Base-by-base conservation (phyloP, 2,329 filamentous ascomycete genomes). In the Mycocentrospora acerina region DNA sequence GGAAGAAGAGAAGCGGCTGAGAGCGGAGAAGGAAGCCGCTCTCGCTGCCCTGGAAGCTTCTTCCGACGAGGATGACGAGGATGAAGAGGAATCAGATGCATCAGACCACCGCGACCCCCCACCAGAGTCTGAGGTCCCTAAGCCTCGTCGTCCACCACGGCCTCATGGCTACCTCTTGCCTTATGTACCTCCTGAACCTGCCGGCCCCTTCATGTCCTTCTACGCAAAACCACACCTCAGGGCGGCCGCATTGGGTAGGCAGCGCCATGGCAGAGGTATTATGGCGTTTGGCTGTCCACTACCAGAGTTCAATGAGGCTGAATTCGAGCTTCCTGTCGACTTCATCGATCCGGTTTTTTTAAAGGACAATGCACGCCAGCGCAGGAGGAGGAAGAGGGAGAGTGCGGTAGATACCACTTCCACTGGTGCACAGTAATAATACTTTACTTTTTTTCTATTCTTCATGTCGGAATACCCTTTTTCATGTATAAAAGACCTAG, bases 1-100 rank as follows among this genome's bases (percentile, higher is more conserved):
- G 46, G 79, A 90, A 45, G 88, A 95, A 62, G 93, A 98, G 67
- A 94, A 90, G 71, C 81, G 85, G 29, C 76, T 88, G 43, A 89
- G 89, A 67, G 70, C 81, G 3, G 85, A 89, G 57, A 88, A 83
- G 57, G 88, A 91, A 44, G 83, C 82, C 32, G 78, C 76, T 3
- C 64, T 77, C 36, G 68, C 66, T 29, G 69, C 68, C 16, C 70
- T 75, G 28, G 76, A 77, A 11, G 71, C 74, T 13, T 71, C 65
- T n/a, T 72, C 72, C 12, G 70, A 50, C 6, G 59, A 59, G 32
- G 60, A 53, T 24, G 65, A 57, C 33, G 66, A 66, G n/a, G 57
- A 69, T 18, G 46, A 48, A 4, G 64, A 70, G 38, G 66, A 64
- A 24, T 63, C 68, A 35, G 65, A 59, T 15, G 37, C 49, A 29